Evolutionary conservation across 352 stramenopile species (phyloP), one percentile per base, ranked within the genome.

Genomic region (Elongisporangium prolatum): DNA sequence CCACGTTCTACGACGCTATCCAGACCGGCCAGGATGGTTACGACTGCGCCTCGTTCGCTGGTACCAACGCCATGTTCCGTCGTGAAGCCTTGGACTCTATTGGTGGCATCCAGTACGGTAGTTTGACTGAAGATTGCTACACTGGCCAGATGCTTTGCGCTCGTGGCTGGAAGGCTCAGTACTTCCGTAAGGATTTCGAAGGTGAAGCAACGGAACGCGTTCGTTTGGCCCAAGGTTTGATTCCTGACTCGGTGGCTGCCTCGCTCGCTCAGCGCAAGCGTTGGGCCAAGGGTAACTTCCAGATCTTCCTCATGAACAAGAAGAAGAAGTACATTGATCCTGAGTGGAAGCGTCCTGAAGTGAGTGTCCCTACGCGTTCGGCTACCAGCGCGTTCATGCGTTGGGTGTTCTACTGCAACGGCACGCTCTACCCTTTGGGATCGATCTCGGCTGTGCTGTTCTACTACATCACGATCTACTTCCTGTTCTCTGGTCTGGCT

Each of bases 131-230:
- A 59, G 84, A 96, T 68, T 86, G 72, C 52, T 94, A 90, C 75
- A 94, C 84, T 18, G 84, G 84, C 2, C 75, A 92, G 68, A 72
- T 83, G 49, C 68, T 94, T 52, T 90, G 82, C 52, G 64, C 69
- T 8, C 89, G 89, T 82, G 84, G 84, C 47, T 94, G 84, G 84
- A 94, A 92, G 66, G 84, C 69, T 40, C 69, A 90, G 55, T 94
- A 92, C 70, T 94, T 91, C 74, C 84, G 84, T 51, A 94, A 94
- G 75, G 84, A 94, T 67, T 89, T 94, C 28, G 84, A 92, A 65
- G 84, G 84, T 11, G 82, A 94, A 50, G 68, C 61, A 21, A 73
- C 66, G 17, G 84, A 94, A 65, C 84, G 84, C 54, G 91, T 94
- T 56, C 84, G 84, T 54, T 59, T 94, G 28, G 78, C 78, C 20